Conservation (phyloP, 805 yeast genomes). For the Wickerhamomyces strasburgensis region DNA sequence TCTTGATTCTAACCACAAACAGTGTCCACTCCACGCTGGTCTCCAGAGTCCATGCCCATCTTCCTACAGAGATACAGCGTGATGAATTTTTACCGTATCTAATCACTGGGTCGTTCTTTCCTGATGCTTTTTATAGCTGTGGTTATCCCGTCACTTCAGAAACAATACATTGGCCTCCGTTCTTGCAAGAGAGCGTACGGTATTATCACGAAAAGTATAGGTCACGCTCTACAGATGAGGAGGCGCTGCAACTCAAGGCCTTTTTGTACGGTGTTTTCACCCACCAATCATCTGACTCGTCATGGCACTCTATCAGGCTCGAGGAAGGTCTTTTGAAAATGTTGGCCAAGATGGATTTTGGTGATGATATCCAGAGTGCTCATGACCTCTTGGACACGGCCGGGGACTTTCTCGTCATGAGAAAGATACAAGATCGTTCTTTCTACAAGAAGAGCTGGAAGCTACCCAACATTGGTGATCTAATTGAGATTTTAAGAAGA, state of each 20-base stretch:
- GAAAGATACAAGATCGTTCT: conserved; percentile 28
- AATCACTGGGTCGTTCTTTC: conserved; percentile 63
- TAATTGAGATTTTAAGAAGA: conserved; percentile 34
- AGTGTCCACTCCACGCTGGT: conserved; percentile 33
- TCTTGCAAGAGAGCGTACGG: conserved; percentile 41
- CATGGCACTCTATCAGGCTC: conserved; percentile 62
- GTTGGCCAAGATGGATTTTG: conserved; percentile 49
- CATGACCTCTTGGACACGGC: conserved; percentile 56
- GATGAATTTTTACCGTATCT: conserved; percentile 26
- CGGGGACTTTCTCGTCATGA: conserved; percentile 53
- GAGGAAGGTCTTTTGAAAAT: conserved; percentile 51
- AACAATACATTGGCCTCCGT: conserved; percentile 68
- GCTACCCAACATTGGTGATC: conserved; percentile 36
- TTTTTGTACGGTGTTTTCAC: conserved; percentile 54
- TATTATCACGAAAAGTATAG: conserved; percentile 28
- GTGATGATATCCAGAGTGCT: conserved; percentile 42
- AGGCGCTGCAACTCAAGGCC: conserved; percentile 38
- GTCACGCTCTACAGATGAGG: conserved; percentile 7
- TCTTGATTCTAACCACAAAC: conserved; percentile 3
- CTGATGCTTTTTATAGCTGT: conserved; percentile 65
- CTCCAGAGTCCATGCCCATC: conserved; percentile 24
- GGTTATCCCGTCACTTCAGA: conserved; percentile 49
- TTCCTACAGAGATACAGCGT: conserved; percentile 31
- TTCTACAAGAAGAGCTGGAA: conserved; percentile 33
- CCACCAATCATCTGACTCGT: conserved; percentile 60